A percentile compares a stretch with the other conserved stretches of the same genome.
These are phyloP conservation scores for Candida adriatica DNA, from an alignment of 805 yeast genomes.

Conservation along the genomic window DNA sequence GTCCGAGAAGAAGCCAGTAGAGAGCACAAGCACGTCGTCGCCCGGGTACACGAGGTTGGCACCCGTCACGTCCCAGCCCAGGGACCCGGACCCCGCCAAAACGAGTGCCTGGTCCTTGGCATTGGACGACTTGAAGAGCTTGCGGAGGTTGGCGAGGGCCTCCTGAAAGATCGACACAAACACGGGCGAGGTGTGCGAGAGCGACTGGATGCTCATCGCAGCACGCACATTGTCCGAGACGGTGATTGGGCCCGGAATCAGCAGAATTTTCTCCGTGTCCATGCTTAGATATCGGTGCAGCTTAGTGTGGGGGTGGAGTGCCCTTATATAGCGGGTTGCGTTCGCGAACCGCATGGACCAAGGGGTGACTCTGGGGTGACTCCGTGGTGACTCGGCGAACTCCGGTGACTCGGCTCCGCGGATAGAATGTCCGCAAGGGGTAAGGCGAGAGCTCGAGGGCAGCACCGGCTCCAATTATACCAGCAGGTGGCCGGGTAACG, in stretches of 20 bases:
- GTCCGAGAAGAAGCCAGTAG: conserved; percentile 89
- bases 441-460: too few species aligned
- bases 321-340: too few species aligned
- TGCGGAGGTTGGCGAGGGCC: conserved; percentile 61
- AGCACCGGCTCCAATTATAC: too few species aligned
- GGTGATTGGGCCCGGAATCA: conserved; percentile 86
- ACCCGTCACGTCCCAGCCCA: conserved; percentile 90
- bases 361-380: too few species aligned
- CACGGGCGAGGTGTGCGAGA: conserved; percentile 86
- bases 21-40: conserved; percentile 71
- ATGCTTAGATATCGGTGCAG: too few species aligned
- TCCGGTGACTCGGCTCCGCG: too few species aligned
- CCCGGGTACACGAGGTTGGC: conserved; percentile 62
- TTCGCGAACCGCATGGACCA: too few species aligned
- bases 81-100: conserved; percentile 85
- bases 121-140: conserved; percentile 63
- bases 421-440: too few species aligned
- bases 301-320: too few species aligned
- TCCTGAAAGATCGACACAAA: conserved; percentile 69
- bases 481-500: too few species aligned
- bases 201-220: conserved; percentile 78
- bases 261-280: conserved; percentile 26
- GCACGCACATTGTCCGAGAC: conserved; percentile 71
- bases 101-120: conserved; percentile 72
- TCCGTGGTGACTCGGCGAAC: too few species aligned